These are phyloP conservation scores for Beta lomatogona DNA, from an alignment of 179 eudicot genomes.

Conservation along the genomic window DNA sequence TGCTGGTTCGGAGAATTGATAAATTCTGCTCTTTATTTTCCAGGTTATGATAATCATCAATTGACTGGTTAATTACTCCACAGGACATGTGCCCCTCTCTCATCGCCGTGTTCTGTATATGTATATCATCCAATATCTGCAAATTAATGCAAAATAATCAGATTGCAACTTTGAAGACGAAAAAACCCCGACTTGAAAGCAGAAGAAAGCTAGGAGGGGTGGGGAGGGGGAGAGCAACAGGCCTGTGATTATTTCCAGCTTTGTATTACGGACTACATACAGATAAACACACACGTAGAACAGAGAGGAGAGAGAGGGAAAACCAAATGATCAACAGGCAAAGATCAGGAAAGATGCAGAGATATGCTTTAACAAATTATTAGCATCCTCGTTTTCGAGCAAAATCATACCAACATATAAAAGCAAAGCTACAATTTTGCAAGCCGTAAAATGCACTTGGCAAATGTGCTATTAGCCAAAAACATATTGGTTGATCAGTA, in stretches of 20 bases:
- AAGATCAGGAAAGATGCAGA: neutral
- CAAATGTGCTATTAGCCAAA: too few relatives aligned
- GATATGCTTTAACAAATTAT: neutral
- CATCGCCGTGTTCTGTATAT: slow-evolving; percentile 38
- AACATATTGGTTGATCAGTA: too few relatives aligned
- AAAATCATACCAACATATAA: neutral
- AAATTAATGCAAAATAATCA: slow-evolving; percentile 13
- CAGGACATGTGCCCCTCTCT: slow-evolving; percentile 38
- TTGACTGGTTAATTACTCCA: slow-evolving; percentile 29
- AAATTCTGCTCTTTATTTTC: slow-evolving; percentile 39
- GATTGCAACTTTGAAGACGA: neutral
- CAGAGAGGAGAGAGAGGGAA: neutral
- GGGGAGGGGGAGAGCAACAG: neutral
- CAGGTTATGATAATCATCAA: slow-evolving; percentile 32
- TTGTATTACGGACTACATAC: neutral
- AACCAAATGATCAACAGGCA: neutral
- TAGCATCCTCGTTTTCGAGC: neutral
- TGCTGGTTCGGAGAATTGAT: slow-evolving; percentile 17
- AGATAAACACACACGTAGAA: neutral
- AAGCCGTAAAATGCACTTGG: too few relatives aligned
- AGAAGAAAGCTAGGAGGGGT: neutral
- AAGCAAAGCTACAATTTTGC: too few relatives aligned
- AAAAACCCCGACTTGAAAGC: neutral
- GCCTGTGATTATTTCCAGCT: neutral
- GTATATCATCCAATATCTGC: slow-evolving; percentile 70